Conservation (phyloP, 495 filamentous ascomycete genomes). For the Penicillium antarcticum region DNA sequence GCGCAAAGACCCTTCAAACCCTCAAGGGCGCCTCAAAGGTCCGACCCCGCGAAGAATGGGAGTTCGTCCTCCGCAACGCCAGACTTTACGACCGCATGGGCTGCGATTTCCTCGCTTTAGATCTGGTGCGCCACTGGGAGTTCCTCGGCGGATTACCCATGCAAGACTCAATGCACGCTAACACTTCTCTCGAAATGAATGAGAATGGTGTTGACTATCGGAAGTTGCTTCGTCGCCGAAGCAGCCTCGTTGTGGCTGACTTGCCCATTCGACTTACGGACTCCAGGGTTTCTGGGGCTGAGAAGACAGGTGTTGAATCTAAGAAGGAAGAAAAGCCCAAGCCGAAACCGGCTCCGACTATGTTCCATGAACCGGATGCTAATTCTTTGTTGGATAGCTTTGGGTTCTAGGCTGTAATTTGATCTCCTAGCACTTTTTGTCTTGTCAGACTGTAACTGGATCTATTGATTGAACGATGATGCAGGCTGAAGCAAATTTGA, state of each 20-base stretch:
- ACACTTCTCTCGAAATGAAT: constrained; percentile 24
- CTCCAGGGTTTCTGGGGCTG: constrained; percentile 15
- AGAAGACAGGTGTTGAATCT: background rate
- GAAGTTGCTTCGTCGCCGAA: constrained; percentile 65
- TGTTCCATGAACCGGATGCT: constrained; percentile 87
- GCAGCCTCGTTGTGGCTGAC: constrained; percentile 79
- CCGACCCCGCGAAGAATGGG: constrained; percentile 77
- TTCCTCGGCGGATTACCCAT: constrained; percentile 56
- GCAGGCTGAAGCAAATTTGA: too few relatives aligned
- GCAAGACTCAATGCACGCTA: constrained; percentile 18
- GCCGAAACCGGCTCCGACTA: constrained; percentile 64
- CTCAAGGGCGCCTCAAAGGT: constrained; percentile 80
- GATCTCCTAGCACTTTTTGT: background rate
- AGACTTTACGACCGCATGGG: constrained; percentile 92
- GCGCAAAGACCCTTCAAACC: constrained; percentile 82
- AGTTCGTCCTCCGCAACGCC: constrained; percentile 86
- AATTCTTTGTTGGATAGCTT: constrained; percentile 79
- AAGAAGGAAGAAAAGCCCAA: constrained; percentile 39
- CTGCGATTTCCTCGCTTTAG: constrained; percentile 87
- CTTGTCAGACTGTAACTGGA: background rate
- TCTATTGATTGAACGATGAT: background rate
- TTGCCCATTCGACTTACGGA: constrained; percentile 45
- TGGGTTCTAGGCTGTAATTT: constrained; percentile 51
- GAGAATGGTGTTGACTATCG: constrained; percentile 56
- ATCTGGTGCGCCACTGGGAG: constrained; percentile 80